phyloP scores from a whole-genome alignment of 352 stramenopile species.

The Bremia lactucae region DNA sequence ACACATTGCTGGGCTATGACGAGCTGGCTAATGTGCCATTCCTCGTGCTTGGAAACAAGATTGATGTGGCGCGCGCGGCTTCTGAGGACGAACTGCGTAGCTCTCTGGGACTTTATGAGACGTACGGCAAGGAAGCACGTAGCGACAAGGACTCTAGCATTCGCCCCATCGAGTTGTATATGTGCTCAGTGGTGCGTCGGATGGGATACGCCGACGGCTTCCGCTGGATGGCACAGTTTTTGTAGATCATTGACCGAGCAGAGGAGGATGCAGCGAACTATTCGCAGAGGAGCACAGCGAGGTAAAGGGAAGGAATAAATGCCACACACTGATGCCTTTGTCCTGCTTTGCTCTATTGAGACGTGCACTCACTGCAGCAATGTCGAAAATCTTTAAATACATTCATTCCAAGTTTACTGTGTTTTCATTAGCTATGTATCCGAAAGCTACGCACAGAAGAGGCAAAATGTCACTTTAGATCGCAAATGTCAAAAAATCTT shows the following conservation, averaged over 20 bases:
- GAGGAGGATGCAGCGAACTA: conserved; percentile 11
- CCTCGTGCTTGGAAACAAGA: conserved; percentile 99
- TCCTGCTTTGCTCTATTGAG: too few relatives aligned
- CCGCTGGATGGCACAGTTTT: conserved; percentile 85
- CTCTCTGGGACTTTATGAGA: conserved; percentile 95
- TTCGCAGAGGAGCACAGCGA: conserved; percentile 15
- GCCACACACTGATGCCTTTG: conserved; percentile 12
- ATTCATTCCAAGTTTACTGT: too few relatives aligned
- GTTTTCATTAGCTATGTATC: too few relatives aligned
- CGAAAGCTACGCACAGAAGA: too few relatives aligned
- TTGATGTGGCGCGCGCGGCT: conserved; percentile 94
- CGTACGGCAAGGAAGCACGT: conserved; percentile 96
- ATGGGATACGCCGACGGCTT: conserved; percentile 97
- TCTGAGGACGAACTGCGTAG: conserved; percentile 98
- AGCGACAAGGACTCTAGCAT: conserved; percentile 85
- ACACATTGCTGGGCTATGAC: conserved; percentile 94
- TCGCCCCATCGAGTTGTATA: conserved; percentile 98
- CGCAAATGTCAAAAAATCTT: too few relatives aligned
- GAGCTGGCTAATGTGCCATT: conserved; percentile 98
- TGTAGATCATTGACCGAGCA: conserved; percentile 36
- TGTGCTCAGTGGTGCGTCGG: conserved; percentile 98
- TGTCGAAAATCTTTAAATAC: too few relatives aligned
- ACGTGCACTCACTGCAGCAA: too few relatives aligned
- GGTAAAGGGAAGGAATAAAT: conserved; percentile 15
- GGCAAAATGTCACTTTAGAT: too few relatives aligned